These are phyloP conservation scores for Dendrothele bispora DNA, from an alignment of 768 basidiomycete species.

Conservation along the genomic window DNA sequence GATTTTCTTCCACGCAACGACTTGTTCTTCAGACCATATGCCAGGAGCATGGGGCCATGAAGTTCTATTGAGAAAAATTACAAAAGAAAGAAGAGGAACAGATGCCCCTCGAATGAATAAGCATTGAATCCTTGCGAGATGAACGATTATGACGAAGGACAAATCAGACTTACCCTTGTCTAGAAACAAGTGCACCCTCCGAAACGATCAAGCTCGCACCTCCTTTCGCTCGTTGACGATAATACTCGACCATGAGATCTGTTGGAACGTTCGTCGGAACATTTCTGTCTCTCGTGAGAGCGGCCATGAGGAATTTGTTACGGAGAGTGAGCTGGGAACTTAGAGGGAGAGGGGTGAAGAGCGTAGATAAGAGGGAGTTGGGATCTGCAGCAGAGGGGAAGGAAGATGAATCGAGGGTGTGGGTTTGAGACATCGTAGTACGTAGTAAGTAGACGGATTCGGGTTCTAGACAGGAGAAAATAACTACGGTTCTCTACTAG, in stretches of 20 bases:
- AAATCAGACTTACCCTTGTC: constrained; percentile 25
- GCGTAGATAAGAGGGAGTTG: no score
- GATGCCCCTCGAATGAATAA: no score
- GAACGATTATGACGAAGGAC: not conserved
- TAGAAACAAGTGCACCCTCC: constrained; percentile 28
- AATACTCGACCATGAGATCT: constrained; percentile 35
- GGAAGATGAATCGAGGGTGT: no score
- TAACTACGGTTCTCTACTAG: no score
- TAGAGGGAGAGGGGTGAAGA: no score
- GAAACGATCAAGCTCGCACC: constrained; percentile 36
- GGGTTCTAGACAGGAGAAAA: no score
- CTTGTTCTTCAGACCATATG: constrained; percentile 30
- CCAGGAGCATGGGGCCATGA: constrained; percentile 32
- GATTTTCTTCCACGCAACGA: constrained; percentile 29
- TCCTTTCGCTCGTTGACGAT: constrained; percentile 34
- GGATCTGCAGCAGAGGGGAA: no score
- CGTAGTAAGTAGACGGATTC: no score
- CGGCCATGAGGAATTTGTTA: constrained; percentile 34
- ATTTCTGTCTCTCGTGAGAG: constrained; percentile 36
- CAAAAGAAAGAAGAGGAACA: no score
- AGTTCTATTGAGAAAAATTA: no score
- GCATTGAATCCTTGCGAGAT: no score
- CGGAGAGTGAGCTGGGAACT: constrained; percentile 26
- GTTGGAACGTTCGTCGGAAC: constrained; percentile 31
- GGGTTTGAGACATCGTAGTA: no score